Base-by-base conservation (phyloP, 2,329 filamentous ascomycete species). In the Aphanocladium album region DNA sequence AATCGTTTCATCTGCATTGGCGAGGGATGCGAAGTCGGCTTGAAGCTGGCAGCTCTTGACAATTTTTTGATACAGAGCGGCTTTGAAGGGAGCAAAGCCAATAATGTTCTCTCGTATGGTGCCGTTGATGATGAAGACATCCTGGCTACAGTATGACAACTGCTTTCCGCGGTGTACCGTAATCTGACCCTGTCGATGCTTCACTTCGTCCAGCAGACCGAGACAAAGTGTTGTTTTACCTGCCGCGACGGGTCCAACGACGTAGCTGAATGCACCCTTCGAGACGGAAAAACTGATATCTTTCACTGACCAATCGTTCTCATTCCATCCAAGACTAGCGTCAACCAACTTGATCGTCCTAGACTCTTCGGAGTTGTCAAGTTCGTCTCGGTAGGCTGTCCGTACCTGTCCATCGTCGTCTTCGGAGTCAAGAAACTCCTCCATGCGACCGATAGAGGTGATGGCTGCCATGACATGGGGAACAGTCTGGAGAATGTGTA, bases 161-260 rank as follows among this genome's bases (percentile, higher is more conserved):
- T 43, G 56, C 25, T 21, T 33, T 21, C 25, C 47, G 16, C 39
- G 49, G 14, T 54, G 33, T 3, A 58, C n/a, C 5, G n/a, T 19
- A 14, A 50, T 35, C 6, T 33, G 14, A 1, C 56, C 56, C 16
- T 58, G 27, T 14, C 7, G 16, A n/a, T 27, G 19, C 27, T 49
- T 43, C 12, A 33, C 37, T n/a, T 58, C 56, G 5, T 58, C 35
- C 25, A 58, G 30, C 16, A 58, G 56, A 17, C 56, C 56, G 5
- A 58, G 46, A 17, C 56, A 58, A 17, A 50, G 21, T n/a, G 56
- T 58, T 6, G 56, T 58, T 21, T 58, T 58, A 1, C 77, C 77
- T 0, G 72, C 73, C 0, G 70, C 76, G 8, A 77, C 67, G 0
- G 75, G 76, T 0, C 56, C 56, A 5, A 50, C 33, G 4, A 58